Conservation (phyloP, 2,329 filamentous ascomycete species). For the Diplocarpon mali region DNA sequence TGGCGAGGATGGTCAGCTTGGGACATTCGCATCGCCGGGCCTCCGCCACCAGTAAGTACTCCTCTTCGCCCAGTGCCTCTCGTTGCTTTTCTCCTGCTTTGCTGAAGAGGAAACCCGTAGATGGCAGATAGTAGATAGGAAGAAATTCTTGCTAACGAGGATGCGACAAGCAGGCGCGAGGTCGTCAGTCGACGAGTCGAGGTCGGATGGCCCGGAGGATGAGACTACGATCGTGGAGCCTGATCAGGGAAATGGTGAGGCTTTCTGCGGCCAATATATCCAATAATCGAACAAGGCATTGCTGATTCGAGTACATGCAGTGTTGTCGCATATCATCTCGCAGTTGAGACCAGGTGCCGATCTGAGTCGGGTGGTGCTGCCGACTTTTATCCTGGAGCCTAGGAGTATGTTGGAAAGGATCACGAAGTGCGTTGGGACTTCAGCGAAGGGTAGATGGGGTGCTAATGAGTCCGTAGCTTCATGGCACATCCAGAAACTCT, state of each 20-base stretch:
- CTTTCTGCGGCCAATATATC: neutral
- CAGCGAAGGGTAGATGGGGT: constrained; percentile 1
- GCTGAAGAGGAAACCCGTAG: constrained; percentile 1
- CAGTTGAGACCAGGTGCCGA: constrained; percentile 93
- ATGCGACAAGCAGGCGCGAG: constrained; percentile 30
- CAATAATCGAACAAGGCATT: neutral
- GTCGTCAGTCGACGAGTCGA: constrained; percentile 26
- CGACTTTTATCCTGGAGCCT: constrained; percentile 95
- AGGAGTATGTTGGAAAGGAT: constrained; percentile 97
- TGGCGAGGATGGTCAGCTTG: constrained; percentile 27
- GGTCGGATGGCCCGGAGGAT: constrained; percentile 40
- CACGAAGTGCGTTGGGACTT: constrained; percentile 62
- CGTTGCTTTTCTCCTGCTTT: neutral
- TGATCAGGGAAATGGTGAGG: constrained; percentile 86
- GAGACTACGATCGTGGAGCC: constrained; percentile 79
- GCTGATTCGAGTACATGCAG: constrained; percentile 35
- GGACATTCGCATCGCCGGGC: constrained; percentile 36
- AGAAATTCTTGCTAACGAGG: constrained; percentile 3
- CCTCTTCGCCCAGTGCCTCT: constrained; percentile 8
- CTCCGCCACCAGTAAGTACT: constrained; percentile 32
- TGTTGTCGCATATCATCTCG: constrained; percentile 93
- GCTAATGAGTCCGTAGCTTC: constrained; percentile 52
- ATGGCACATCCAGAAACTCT: constrained; percentile 98
- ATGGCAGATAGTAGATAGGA: neutral
- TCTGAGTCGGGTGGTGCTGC: constrained; percentile 83